Conservation (phyloP, 768 basidiomycete species). For the Holtermannia corniformis region DNA sequence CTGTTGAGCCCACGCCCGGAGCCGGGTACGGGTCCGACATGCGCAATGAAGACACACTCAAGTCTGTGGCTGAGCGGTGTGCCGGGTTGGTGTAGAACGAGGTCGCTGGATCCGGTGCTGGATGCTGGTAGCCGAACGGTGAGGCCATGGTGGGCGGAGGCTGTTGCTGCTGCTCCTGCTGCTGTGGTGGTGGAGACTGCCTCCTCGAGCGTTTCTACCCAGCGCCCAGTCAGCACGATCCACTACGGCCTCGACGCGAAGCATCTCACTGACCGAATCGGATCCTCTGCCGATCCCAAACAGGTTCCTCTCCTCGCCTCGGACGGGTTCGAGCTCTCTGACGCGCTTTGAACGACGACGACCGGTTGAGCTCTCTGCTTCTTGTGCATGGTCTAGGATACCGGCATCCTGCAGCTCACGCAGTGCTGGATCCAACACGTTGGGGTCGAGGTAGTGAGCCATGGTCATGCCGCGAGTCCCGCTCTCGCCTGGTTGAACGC, state of each 20-base stretch:
- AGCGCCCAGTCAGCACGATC: background rate
- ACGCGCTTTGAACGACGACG: background rate
- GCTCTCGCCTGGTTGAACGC: no score
- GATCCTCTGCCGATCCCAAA: slow-evolving; percentile 15
- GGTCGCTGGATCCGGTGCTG: background rate
- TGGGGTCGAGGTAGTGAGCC: no score
- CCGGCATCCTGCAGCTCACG: no score
- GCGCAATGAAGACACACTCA: background rate
- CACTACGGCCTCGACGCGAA: background rate
- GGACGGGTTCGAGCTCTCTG: slow-evolving; percentile 12
- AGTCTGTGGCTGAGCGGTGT: background rate
- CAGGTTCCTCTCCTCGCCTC: slow-evolving; percentile 32
- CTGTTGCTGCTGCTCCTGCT: slow-evolving; percentile 2
- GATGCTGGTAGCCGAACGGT: background rate
- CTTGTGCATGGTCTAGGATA: no score
- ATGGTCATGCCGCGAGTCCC: no score
- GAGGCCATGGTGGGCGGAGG: slow-evolving; percentile 1
- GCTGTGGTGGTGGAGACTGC: background rate
- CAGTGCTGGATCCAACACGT: no score
- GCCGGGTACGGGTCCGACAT: background rate
- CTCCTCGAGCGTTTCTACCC: background rate
- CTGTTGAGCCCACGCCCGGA: no score
- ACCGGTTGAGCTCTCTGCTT: background rate
- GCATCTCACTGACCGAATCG: slow-evolving; percentile 2
- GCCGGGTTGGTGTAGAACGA: background rate